Evolutionary conservation across 768 basidiomycete genomes (phyloP).

Genomic region (Dacryopinax primogenitus): DNA sequence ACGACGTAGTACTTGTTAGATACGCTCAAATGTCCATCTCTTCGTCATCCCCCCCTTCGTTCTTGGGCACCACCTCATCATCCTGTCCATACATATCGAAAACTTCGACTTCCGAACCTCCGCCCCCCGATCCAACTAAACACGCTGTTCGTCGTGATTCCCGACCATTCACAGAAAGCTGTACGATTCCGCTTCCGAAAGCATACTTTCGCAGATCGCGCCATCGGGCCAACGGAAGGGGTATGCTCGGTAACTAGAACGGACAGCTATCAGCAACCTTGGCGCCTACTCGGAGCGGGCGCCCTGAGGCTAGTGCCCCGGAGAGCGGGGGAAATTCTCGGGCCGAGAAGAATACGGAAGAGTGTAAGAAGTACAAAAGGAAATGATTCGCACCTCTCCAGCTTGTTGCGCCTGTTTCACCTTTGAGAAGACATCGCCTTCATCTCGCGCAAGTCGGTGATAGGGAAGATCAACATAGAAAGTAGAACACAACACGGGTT

Average conservation of each 20-base stretch:
- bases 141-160: constrained; percentile 62
- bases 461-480: background rate
- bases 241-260: background rate
- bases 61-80: constrained; percentile 28
- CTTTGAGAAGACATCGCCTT: background rate
- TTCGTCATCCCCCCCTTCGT: constrained; percentile 27
- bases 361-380: background rate
- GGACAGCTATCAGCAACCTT: background rate
- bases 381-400: background rate
- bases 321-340: background rate
- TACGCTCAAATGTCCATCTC: constrained; percentile 18
- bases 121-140: constrained; percentile 41
- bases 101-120: constrained; percentile 52
- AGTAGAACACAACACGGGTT: background rate
- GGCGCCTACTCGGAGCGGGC: too few relatives aligned
- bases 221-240: background rate
- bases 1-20: background rate
- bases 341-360: background rate
- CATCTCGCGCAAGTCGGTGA: background rate
- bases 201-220: background rate
- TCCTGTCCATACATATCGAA: constrained; percentile 63
- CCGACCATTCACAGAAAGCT: constrained; percentile 62
- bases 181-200: constrained; percentile 33
- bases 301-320: background rate
- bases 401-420: background rate